These are phyloP conservation scores for Scytalidium lignicola DNA, from an alignment of 2,329 filamentous ascomycete genomes.

Conservation along the genomic window DNA sequence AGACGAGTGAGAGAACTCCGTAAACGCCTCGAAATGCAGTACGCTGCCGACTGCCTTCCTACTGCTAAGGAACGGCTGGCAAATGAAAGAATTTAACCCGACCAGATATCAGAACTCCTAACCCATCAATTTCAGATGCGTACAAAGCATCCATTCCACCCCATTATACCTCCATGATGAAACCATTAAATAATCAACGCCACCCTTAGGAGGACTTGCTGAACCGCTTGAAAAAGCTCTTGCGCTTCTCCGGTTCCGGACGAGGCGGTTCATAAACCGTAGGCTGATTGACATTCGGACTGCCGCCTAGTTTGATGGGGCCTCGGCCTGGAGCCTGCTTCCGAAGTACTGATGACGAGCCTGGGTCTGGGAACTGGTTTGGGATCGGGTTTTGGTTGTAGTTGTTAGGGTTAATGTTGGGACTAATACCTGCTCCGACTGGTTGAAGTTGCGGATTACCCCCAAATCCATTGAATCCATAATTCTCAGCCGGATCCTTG, in stretches of 20 bases:
- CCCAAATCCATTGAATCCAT: conserved; percentile 51
- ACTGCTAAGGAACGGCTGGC: neutral
- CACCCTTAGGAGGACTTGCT: conserved; percentile 57
- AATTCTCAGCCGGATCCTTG: conserved; percentile 54
- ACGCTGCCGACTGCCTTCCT: neutral
- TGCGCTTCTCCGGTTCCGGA: conserved; percentile 60
- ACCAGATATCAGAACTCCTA: neutral
- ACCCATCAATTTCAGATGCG: neutral
- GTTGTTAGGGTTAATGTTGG: neutral
- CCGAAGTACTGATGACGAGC: conserved; percentile 19
- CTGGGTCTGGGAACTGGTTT: conserved; percentile 17
- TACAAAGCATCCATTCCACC: neutral
- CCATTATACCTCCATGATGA: conserved; percentile 3
- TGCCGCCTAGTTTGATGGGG: conserved; percentile 25
- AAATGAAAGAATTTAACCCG: neutral
- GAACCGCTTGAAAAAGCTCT: conserved; percentile 78
- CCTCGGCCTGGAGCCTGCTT: conserved; percentile 18
- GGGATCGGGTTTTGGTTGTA: conserved; percentile 7
- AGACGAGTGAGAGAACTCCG: neutral
- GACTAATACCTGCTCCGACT: conserved; percentile 27
- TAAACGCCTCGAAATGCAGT: neutral
- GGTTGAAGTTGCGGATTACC: conserved; percentile 33
- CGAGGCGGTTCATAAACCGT: conserved; percentile 8
- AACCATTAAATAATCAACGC: conserved; percentile 8
- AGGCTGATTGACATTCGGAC: conserved; percentile 13